Conservation (phyloP, 139 green algal genomes). For the Picochlorum sp. region DNA sequence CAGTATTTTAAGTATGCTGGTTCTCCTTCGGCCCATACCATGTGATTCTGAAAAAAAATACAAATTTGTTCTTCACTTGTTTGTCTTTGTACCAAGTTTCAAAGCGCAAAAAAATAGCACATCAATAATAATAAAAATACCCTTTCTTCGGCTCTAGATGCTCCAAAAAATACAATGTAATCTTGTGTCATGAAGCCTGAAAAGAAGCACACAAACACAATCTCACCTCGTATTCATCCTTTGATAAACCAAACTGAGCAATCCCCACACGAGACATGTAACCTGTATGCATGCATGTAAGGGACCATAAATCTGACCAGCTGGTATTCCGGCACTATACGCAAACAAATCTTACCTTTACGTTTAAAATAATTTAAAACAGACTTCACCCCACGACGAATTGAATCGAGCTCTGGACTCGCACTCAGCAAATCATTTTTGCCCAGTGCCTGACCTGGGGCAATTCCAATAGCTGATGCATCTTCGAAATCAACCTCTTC, state of each 20-base stretch:
- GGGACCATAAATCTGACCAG: too few relatives aligned
- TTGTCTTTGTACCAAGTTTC: background rate
- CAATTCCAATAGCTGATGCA: background rate
- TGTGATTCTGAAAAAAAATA: conserved; percentile 18
- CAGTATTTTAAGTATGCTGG: conserved; percentile 24
- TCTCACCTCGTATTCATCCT: conserved; percentile 20
- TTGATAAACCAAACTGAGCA: conserved; percentile 14
- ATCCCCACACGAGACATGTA: background rate
- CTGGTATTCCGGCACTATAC: background rate
- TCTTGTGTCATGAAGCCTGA: conserved; percentile 6
- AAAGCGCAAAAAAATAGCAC: too few relatives aligned
- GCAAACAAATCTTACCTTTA: conserved; percentile 6
- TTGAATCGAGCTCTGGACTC: conserved; percentile 10
- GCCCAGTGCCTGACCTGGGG: background rate
- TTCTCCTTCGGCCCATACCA: conserved; percentile 20
- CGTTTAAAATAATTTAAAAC: conserved; percentile 8
- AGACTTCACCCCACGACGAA: background rate
- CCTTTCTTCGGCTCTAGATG: conserved; percentile 16
- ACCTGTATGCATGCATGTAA: background rate
- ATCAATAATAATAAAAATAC: background rate
- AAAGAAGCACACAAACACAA: background rate
- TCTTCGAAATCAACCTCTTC: background rate
- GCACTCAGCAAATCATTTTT: conserved; percentile 3
- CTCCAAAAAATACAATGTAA: conserved; percentile 14
- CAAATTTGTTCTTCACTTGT: background rate